Conservation (phyloP, 2,329 filamentous ascomycete species). For the Emmonsiellopsis sp. region DNA sequence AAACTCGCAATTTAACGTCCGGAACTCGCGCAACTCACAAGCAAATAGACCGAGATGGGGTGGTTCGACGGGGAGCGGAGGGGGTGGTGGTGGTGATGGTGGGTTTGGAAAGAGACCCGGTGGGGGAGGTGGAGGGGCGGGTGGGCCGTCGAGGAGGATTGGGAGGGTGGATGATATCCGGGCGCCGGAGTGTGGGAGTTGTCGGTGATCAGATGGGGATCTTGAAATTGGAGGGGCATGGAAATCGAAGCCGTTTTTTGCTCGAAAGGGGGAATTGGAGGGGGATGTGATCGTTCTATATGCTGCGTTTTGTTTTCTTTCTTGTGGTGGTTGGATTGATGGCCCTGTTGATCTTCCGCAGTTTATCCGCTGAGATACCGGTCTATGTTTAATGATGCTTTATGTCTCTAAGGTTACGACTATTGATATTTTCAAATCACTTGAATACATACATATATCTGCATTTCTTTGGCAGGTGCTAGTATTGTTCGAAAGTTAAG, state of each 20-base stretch:
- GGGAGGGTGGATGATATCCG: slow-evolving; percentile 40
- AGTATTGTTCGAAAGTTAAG: too few species aligned
- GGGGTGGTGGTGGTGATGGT: slow-evolving; percentile 13
- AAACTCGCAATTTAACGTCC: slow-evolving; percentile 36
- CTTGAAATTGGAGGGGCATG: neutral
- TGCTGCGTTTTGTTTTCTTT: too few species aligned
- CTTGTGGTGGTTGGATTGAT: too few species aligned
- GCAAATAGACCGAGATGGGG: slow-evolving; percentile 12
- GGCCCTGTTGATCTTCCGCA: too few species aligned
- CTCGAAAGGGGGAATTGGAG: neutral
- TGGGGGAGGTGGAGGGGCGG: slow-evolving; percentile 13
- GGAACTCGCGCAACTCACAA: slow-evolving; percentile 19
- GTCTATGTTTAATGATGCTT: too few species aligned
- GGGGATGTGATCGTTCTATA: too few species aligned
- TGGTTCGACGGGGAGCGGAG: slow-evolving; percentile 6
- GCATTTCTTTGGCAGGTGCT: too few species aligned
- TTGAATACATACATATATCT: too few species aligned
- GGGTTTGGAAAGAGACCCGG: slow-evolving; percentile 10
- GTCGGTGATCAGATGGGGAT: slow-evolving; percentile 17
- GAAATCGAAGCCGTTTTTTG: neutral
- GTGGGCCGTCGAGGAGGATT: slow-evolving; percentile 27
- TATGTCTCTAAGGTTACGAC: too few species aligned
- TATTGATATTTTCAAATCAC: too few species aligned
- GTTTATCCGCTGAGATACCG: too few species aligned
- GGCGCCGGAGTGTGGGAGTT: slow-evolving; percentile 39